Percentiles rank a stretch among this genome's conserved stretches.
Conservation (phyloP, 768 basidiomycete genomes). For the Leucocoprinus leucothites region DNA sequence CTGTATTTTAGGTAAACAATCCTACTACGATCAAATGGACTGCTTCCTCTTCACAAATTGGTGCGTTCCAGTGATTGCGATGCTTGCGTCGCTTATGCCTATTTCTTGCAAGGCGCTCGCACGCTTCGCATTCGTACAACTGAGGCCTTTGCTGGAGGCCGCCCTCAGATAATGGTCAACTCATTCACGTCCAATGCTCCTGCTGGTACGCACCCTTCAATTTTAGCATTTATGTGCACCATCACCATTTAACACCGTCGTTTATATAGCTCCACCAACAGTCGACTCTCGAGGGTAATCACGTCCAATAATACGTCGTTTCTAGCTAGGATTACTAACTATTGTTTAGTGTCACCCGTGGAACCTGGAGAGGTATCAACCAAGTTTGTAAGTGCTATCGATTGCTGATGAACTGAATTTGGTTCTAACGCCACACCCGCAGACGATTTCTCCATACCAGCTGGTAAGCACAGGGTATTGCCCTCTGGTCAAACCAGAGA, state of each 20-base stretch:
- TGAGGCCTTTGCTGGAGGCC: constrained; percentile 43
- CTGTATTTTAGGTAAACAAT: constrained; percentile 32
- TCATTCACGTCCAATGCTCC: constrained; percentile 40
- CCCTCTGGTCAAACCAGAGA: not conserved
- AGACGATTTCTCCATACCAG: constrained; percentile 42
- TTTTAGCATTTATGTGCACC: not conserved
- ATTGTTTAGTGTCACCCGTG: constrained; percentile 37
- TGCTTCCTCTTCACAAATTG: constrained; percentile 39
- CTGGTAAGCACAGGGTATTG: constrained; percentile 22
- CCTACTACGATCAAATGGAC: constrained; percentile 42
- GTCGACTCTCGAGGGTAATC: constrained; percentile 43
- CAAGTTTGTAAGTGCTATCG: constrained; percentile 33
- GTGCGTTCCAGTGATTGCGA: constrained; percentile 15
- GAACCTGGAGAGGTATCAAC: constrained; percentile 48
- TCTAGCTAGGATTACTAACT: not conserved
- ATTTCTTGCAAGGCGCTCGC: constrained; percentile 31
- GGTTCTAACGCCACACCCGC: not conserved
- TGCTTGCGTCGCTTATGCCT: not conserved
- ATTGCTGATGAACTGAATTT: not conserved
- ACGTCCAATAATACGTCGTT: not conserved
- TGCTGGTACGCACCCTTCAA: constrained; percentile 22
- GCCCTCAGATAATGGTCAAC: constrained; percentile 44
- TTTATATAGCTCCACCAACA: constrained; percentile 29
- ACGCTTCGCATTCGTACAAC: constrained; percentile 46
- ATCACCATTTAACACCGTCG: not conserved